Evolutionary conservation across 2,329 filamentous ascomycete genomes (phyloP), one percentile per base, ranked within the genome.

Genomic region (Nothopassalora personata): DNA sequence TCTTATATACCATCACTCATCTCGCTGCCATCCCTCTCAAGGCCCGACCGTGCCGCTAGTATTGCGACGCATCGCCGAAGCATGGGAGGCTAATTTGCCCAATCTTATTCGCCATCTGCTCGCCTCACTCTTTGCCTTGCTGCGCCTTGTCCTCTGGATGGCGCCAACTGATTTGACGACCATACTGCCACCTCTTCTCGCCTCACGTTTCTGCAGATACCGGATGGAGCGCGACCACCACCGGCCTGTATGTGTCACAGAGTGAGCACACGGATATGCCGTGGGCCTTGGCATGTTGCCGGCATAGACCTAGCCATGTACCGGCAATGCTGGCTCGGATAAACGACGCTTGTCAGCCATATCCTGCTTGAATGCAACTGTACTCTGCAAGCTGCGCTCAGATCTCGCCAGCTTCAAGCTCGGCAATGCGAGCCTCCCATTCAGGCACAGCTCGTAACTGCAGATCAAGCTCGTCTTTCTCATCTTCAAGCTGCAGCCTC

Each of bases 381-480:
- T 52, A 30, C 4, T 10, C 15, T 33, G 18, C 11, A 52, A 19
- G 19, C 31, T 53, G 31, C 10, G 47, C 30, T 53, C 49, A 51
- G 5, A 39, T 34, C 33, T 48, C 64, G 48, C 70, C 71, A 53
- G 69, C 69, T 61, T 73, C 71, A 53, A 97, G 76, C 76, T 97
- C 93, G 15, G 81, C 85, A 71, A 97, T 86, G 57, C 94, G 82
- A 73, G 87, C 86, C 81, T 97, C 88, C 64, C 96, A 83, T 70
- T 96, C 93, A 0, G 91, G 91, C 8, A 97, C 89, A 63, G 91
- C 87, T 60, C 94, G 81, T 54, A 99, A 77, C 73, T 90, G 83
- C 53, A 96, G 79, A 60, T 97, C 93, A 47, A 97, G 80, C 65
- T 97, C 93, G 72, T 99, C 94, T 75, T 89, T 95, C 80, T 97